Percentiles rank a stretch among this genome's conserved stretches.
These are phyloP conservation scores for Amphibolis antarctica DNA, from an alignment of 106 monocot species.

Conservation along the genomic window DNA sequence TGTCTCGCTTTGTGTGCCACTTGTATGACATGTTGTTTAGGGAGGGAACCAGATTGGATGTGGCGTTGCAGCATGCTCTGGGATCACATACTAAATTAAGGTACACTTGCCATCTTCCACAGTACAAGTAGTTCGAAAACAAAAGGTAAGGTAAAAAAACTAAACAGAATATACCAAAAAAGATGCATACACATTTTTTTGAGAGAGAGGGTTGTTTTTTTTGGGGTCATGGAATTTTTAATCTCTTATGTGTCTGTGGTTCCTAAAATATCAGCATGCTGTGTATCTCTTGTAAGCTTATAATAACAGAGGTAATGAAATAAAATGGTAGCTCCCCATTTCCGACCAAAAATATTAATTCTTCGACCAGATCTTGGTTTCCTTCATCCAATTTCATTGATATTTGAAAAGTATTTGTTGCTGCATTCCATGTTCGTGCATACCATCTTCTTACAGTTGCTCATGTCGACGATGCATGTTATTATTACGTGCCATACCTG, in stretches of 20 bases:
- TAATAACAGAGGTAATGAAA: background rate
- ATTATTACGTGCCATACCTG: no score
- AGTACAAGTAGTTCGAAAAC: constrained; percentile 10
- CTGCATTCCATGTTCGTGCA: no score
- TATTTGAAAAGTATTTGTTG: no score
- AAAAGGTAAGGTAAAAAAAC: background rate
- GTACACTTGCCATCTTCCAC: constrained; percentile 78
- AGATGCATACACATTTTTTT: background rate
- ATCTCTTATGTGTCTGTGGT: background rate
- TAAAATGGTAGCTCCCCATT: background rate
- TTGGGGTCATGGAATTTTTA: background rate
- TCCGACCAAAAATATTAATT: background rate
- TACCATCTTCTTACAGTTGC: no score
- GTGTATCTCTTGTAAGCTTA: constrained; percentile 1
- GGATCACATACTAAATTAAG: constrained; percentile 58
- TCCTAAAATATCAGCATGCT: background rate
- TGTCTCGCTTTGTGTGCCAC: constrained; percentile 53
- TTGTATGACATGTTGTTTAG: constrained; percentile 69
- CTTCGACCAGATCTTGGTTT: no score
- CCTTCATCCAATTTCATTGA: no score
- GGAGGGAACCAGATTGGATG: constrained; percentile 55
- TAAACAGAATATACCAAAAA: background rate
- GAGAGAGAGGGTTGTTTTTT: background rate
- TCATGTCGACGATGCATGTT: no score
- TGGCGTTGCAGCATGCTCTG: constrained; percentile 57